These are phyloP conservation scores for Medicago truncatula DNA, from an alignment of 306 rosid genomes.

Conservation along the genomic window DNA sequence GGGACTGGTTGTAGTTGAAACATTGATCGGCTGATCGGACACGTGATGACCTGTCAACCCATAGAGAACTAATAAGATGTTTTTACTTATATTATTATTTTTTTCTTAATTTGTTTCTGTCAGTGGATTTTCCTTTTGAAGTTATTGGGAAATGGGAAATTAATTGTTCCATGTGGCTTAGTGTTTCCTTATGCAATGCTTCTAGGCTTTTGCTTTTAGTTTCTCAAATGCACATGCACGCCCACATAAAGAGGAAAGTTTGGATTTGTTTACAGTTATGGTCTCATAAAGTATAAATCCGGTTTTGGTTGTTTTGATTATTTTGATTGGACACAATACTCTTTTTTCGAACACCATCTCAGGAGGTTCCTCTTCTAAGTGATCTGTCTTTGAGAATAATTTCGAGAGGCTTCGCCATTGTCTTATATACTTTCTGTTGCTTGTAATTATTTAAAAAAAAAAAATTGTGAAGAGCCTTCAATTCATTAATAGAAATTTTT, in stretches of 20 bases:
- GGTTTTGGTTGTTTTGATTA: not conserved
- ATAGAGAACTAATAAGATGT: not conserved
- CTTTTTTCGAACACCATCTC: slow-evolving; percentile 17
- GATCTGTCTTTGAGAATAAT: slow-evolving; percentile 10
- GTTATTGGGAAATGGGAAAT: slow-evolving; percentile 28
- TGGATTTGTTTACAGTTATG: slow-evolving; percentile 2
- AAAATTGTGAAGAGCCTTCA: slow-evolving; percentile 31
- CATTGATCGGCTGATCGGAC: slow-evolving; percentile 11
- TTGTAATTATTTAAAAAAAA: not conserved
- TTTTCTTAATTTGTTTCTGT: slow-evolving; percentile 24
- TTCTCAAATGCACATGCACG: not conserved
- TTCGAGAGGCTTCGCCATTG: slow-evolving; percentile 18
- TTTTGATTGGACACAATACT: slow-evolving; percentile 12
- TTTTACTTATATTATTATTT: not conserved
- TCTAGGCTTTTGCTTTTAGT: slow-evolving; percentile 17
- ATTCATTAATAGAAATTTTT: not conserved
- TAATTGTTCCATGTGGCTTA: slow-evolving; percentile 24
- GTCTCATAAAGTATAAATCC: slow-evolving; percentile 4
- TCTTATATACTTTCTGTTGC: slow-evolving; percentile 11
- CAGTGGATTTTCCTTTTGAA: slow-evolving; percentile 13
- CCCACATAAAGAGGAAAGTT: slow-evolving; percentile 1
- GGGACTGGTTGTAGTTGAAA: slow-evolving; percentile 1
- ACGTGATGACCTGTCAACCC: not conserved
- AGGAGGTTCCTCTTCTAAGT: slow-evolving; percentile 25
- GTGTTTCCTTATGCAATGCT: slow-evolving; percentile 4